These are phyloP conservation scores for Crithidia sp. DNA, from an alignment of 208 protist genomes.

Conservation along the genomic window DNA sequence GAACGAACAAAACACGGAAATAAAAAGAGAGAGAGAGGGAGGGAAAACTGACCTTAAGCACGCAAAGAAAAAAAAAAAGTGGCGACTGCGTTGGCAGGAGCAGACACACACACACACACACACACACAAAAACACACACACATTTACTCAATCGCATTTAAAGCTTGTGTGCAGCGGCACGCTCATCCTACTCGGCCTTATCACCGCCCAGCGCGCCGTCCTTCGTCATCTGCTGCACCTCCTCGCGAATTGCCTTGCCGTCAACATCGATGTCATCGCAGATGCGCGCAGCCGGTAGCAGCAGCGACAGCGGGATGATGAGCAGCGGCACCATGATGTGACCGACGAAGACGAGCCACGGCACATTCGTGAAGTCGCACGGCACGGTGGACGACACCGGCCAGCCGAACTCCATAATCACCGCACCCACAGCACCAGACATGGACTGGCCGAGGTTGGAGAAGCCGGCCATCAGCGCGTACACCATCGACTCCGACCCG, in stretches of 20 bases:
- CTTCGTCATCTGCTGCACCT: background rate
- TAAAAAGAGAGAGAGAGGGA: too few species aligned
- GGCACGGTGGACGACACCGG: constrained; percentile 38
- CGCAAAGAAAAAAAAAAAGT: too few species aligned
- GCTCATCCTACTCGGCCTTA: background rate
- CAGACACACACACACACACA: too few species aligned
- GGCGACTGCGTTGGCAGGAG: too few species aligned
- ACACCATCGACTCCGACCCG: constrained; percentile 75
- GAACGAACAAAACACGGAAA: too few species aligned
- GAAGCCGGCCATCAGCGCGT: constrained; percentile 77
- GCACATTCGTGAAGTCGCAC: constrained; percentile 73
- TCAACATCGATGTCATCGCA: constrained; percentile 59
- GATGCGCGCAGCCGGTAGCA: constrained; percentile 64
- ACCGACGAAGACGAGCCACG: constrained; percentile 53
- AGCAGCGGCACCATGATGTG: constrained; percentile 60
- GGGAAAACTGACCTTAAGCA: too few species aligned
- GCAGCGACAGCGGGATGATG: constrained; percentile 54
- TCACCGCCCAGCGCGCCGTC: background rate
- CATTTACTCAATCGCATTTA: background rate
- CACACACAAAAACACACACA: too few species aligned
- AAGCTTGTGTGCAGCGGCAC: background rate
- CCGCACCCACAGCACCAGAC: constrained; percentile 37
- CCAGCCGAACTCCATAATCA: constrained; percentile 56
- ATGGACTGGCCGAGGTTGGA: constrained; percentile 70
- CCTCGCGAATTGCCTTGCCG: constrained; percentile 34